phyloP scores from a whole-genome alignment of 2,329 filamentous ascomycete species.

The Amauroascus verrucosus region DNA sequence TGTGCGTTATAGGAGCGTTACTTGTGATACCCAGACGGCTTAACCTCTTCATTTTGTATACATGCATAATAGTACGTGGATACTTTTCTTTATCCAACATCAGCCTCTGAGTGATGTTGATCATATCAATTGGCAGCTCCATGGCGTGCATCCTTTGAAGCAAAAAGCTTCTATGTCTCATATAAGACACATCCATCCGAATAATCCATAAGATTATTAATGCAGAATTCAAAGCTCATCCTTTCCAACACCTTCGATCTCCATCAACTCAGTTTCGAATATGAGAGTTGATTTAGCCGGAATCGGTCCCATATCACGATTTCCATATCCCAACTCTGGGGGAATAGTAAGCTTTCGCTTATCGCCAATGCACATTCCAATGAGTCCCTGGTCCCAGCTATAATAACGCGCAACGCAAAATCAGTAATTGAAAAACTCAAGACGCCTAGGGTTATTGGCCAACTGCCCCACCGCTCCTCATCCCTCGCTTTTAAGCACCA shows the following conservation, averaged over 20 bases:
- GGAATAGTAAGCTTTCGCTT: constrained; percentile 83
- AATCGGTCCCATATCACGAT: constrained; percentile 67
- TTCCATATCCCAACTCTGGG: constrained; percentile 75
- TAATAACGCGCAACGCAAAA: constrained; percentile 13
- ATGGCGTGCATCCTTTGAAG: not conserved
- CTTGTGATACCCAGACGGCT: constrained; percentile 1
- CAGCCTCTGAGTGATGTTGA: not conserved
- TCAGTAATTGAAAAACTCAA: not conserved
- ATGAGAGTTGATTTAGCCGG: constrained; percentile 71
- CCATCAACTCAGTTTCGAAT: constrained; percentile 84
- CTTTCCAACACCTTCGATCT: constrained; percentile 48
- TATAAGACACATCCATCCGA: no score
- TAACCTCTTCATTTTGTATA: not conserved
- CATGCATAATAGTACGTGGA: not conserved
- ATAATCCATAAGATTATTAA: no score
- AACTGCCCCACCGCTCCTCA: no score
- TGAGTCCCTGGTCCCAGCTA: constrained; percentile 79
- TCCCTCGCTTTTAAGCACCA: not conserved
- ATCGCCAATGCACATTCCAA: constrained; percentile 94
- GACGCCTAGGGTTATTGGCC: no score
- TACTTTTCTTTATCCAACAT: not conserved
- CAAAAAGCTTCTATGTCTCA: no score
- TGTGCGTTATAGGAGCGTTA: not conserved
- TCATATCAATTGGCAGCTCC: not conserved
- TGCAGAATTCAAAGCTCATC: constrained; percentile 32